Conservation (phyloP, 164 flowering plant species). For the Macadamia integrifolia region DNA sequence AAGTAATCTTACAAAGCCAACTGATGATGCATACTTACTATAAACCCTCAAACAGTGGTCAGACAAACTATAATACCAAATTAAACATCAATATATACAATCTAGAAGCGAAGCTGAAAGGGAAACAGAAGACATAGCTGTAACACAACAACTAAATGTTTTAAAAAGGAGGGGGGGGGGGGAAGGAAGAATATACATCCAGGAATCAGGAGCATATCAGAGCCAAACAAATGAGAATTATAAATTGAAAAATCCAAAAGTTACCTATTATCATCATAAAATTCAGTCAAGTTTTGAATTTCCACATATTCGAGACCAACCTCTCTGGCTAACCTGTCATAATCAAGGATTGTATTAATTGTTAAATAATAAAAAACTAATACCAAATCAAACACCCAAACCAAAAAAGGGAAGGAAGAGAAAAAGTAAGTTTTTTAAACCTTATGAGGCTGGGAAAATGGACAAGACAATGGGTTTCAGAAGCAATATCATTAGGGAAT, state of each 20-base stretch:
- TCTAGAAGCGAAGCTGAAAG: neutral
- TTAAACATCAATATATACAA: neutral
- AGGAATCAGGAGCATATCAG: neutral
- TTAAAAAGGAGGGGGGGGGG: no score
- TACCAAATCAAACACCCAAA: neutral
- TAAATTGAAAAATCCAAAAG: neutral
- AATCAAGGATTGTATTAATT: neutral
- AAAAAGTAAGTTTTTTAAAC: slow-evolving; percentile 22
- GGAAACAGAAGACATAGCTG: neutral
- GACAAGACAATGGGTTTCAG: slow-evolving; percentile 86
- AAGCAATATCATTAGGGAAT: slow-evolving; percentile 61
- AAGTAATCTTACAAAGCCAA: no score
- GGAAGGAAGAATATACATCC: no score
- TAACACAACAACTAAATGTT: neutral
- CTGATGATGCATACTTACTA: no score
- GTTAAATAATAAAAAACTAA: slow-evolving; percentile 3
- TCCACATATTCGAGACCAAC: slow-evolving; percentile 93
- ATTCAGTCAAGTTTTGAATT: slow-evolving; percentile 89
- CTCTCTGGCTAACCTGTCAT: slow-evolving; percentile 89
- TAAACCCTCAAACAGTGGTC: no score
- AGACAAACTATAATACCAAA: no score
- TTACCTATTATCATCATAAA: slow-evolving; percentile 95
- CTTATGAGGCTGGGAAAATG: slow-evolving; percentile 98
- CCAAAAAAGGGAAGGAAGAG: neutral
- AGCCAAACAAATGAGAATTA: neutral